Evolutionary conservation across 2,329 filamentous ascomycete genomes (phyloP).

Genomic region (Colletotrichum filicis): DNA sequence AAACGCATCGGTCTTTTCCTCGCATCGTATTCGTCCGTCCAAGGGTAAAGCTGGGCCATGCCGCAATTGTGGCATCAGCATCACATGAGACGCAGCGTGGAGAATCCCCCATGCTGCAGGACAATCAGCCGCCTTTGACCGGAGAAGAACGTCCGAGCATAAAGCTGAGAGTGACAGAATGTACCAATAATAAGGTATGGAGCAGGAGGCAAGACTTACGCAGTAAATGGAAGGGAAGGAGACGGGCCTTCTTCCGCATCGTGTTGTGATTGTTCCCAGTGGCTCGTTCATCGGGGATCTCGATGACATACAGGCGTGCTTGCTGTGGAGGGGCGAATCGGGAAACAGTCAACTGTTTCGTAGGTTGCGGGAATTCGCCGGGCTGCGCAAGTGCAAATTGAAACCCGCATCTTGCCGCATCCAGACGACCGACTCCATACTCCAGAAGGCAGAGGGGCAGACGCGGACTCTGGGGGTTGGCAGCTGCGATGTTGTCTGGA

Average conservation of each 20-base stretch:
- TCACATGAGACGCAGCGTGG: constrained; percentile 24
- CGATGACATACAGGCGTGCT: constrained; percentile 29
- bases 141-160: constrained; percentile 30
- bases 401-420: constrained; percentile 33
- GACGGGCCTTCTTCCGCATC: neutral
- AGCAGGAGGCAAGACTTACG: too few relatives aligned
- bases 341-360: constrained; percentile 28
- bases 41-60: neutral
- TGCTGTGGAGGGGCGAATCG: constrained; percentile 22
- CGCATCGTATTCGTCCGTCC: constrained; percentile 28
- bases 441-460: constrained; percentile 4
- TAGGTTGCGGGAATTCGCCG: constrained; percentile 23
- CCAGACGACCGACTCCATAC: neutral
- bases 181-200: neutral
- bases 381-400: constrained; percentile 24
- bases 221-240: neutral
- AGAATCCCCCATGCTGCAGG: neutral
- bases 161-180: neutral
- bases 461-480: constrained; percentile 13
- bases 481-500: constrained; percentile 11
- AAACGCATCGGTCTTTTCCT: constrained; percentile 25
- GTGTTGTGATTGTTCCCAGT: neutral
- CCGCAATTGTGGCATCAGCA: constrained; percentile 11
- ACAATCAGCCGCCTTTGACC: constrained; percentile 9
- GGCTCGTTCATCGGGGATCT: constrained; percentile 27